Base-by-base conservation (phyloP, 208 protist species). In the Trypanosoma grayi region DNA sequence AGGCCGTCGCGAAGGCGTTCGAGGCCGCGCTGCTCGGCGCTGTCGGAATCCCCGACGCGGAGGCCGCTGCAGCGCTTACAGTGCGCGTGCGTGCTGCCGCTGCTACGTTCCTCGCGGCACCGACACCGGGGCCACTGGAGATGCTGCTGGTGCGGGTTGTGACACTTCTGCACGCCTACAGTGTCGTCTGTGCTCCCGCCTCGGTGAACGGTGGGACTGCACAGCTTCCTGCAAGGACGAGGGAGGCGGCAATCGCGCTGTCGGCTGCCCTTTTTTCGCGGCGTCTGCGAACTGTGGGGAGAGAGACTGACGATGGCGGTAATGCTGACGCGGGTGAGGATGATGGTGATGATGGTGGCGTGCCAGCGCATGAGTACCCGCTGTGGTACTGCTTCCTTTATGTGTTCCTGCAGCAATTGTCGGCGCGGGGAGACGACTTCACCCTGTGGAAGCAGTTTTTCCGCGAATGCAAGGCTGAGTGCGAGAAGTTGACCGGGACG, bases 371-470 rank as follows among this genome's bases (percentile, higher is more conserved):
- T 2, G 39, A 43, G 22, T 3, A 60, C 7, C 31, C 69, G 20
- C 33, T 92, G 18, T 93, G 83, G 83, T 83, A 76, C 43, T 66
- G 60, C 27, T 87, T 80, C 65, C 66, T 87, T 14, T 76, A 75
- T 37, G 16, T 81, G 33, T 93, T 88, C 72, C 66, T 90, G 6
- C 86, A 93, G 62, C 82, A 93, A 59, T 59, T 90, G 18, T 88
- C 85, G 14, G 61, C 79, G 8, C 73, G 70, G 20, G 80, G 70
- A 2, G 75, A 71, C 4, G 70, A 84, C 30, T 72, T 77, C 36
- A 30, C 68, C 0, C 18, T 51, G 28, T 89, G 79, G 72, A 48
- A 44, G 11, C 37, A 61, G 31, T 92, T 92, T 50, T 69, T 85
- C 16, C 54, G 36, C 13, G 37, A 59, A 10, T 88, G 79, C 45